Base-by-base conservation (phyloP, 805 yeast species). In the Candida silvatica region DNA sequence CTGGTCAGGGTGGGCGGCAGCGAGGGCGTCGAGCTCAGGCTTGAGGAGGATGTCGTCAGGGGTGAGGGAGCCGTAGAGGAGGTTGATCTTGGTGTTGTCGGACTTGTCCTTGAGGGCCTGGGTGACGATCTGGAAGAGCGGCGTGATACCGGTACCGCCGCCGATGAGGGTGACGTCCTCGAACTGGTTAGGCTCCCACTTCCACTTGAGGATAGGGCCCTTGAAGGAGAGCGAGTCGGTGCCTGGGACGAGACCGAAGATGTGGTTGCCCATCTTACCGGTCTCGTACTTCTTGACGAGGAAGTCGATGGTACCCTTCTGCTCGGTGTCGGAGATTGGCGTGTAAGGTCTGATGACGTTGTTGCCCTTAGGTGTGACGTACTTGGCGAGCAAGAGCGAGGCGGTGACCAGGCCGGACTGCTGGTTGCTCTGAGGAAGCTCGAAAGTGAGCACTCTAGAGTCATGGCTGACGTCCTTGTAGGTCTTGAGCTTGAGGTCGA, bases 61-160 rank as follows among this genome's bases (percentile, higher is more conserved):
- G 38, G 87, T 64, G 61, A 77, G 66, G 59, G 76, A 77, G 52
- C 95, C 97, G 65, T 83, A 90, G 56, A 74, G 66, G 48, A 92
- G 68, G 43, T 77, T 70, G 44, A 92, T 78, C 71, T 86, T 80
- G 52, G 98, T 92, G 60, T 85, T 80, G 66, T 92, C 97, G 31
- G 62, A 66, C 37, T 94, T 88, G 69, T 88, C 76, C 56, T 70
- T 68, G 52, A 83, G 69, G 56, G 90, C 73, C 57, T 75, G 78
- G 52, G 76, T 80, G 43, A 85, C 59, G 58, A 92, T 64, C 69
- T 92, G 98, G 70, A 72, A 88, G 62, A 92, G 70, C 40, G 98
- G 98, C 32, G 97, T 85, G 59, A 92, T 88, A 63, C 97, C 97
- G 34, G 94, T 71, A 56, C 98, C 98, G 54, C 95, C 98, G 51